Conservation (phyloP, 1,284 basidiomycete species). For the Irpex sp. region DNA sequence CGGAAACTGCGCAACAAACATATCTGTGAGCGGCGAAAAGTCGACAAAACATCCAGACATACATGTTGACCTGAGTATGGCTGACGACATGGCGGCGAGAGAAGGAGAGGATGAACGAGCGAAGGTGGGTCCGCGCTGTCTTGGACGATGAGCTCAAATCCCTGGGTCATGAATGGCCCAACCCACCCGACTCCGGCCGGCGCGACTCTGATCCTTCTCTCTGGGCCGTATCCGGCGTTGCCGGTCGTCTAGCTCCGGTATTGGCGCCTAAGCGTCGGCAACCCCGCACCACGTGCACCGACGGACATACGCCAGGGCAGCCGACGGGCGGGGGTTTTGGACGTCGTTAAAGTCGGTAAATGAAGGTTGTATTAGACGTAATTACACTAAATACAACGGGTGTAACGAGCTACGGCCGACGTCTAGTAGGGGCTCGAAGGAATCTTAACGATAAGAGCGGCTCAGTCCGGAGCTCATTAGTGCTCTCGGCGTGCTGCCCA, state of each 20-base stretch:
- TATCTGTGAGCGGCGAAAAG: not conserved
- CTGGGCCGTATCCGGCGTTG: not conserved
- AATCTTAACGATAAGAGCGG: not conserved
- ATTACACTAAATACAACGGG: not conserved
- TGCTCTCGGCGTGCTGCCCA: not conserved
- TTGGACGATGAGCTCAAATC: slow-evolving; percentile 8
- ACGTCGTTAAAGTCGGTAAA: not conserved
- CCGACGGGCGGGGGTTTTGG: not conserved
- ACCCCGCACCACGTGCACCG: not conserved
- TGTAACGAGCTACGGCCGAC: not conserved
- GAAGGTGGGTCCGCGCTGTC: slow-evolving; percentile 3
- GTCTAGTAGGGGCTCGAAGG: not conserved
- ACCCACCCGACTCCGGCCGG: slow-evolving; percentile 9
- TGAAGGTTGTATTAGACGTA: not conserved
- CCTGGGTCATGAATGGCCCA: slow-evolving; percentile 9
- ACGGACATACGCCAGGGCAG: not conserved
- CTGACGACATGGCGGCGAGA: slow-evolving; percentile 45
- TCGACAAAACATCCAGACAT: slow-evolving; percentile 10
- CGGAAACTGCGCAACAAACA: slow-evolving; percentile 16
- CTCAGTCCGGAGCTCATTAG: not conserved
- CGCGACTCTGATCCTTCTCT: not conserved
- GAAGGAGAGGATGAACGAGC: slow-evolving; percentile 7
- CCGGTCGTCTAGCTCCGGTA: not conserved
- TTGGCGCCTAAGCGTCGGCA: not conserved
- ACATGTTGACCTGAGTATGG: slow-evolving; percentile 46